phyloP scores from a whole-genome alignment of 371 early-diverging fungal species.

The Mucor lusitanicus region DNA sequence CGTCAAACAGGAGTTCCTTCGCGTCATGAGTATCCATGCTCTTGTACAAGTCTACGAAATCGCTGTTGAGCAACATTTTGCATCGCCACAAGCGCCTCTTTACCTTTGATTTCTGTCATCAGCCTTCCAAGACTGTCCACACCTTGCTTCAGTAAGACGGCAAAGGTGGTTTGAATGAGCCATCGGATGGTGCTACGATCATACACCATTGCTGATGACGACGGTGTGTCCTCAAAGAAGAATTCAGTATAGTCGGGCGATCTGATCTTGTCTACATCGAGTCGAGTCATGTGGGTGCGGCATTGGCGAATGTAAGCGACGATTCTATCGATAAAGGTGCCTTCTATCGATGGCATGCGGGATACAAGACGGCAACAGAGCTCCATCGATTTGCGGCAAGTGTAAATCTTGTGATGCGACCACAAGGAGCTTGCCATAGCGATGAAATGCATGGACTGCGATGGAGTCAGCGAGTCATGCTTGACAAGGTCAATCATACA shows the following conservation, averaged over 20 bases:
- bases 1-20: constrained; percentile 3
- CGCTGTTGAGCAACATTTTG: background rate
- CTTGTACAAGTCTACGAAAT: background rate
- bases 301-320: constrained; percentile 4
- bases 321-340: background rate
- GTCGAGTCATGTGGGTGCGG: background rate
- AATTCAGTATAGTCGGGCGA: constrained; percentile 23
- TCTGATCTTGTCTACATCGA: constrained; percentile 2
- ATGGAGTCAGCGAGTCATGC: background rate
- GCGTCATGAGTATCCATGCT: background rate
- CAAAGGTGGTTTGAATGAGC: background rate
- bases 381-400: constrained; percentile 18
- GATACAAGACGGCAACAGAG: constrained; percentile 5
- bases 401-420: constrained; percentile 5
- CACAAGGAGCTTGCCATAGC: background rate
- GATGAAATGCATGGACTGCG: background rate
- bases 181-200: background rate
- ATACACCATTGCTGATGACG: background rate
- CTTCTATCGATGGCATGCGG: background rate
- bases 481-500: constrained; percentile 18
- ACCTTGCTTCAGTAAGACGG: background rate
- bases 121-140: background rate
- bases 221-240: background rate
- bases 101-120: background rate
- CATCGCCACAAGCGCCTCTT: background rate